These are phyloP conservation scores for Trichophyton schoenleinii DNA, from an alignment of 2,329 filamentous ascomycete genomes.

Conservation along the genomic window DNA sequence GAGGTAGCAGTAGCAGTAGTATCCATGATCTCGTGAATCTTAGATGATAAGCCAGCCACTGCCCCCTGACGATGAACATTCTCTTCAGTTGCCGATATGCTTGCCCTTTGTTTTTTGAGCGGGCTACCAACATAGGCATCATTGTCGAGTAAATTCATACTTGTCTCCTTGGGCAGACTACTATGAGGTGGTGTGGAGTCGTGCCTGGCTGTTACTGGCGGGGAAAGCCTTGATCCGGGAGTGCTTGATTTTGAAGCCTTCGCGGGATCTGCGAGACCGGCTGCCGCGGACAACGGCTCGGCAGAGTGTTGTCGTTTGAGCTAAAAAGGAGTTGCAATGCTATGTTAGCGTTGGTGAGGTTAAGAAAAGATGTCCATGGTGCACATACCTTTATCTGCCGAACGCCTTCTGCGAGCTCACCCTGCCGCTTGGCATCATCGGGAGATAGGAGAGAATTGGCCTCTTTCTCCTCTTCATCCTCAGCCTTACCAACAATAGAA, in stretches of 20 bases:
- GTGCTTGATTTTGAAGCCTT: constrained; percentile 33
- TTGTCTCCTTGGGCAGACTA: constrained; percentile 10
- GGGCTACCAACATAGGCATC: constrained; percentile 33
- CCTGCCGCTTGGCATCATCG: constrained; percentile 48
- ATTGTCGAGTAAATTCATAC: constrained; percentile 18
- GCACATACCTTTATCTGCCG: constrained; percentile 50
- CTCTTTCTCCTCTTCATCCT: constrained; percentile 43
- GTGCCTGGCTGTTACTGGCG: constrained; percentile 21
- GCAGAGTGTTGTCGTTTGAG: constrained; percentile 55
- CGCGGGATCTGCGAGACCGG: constrained; percentile 21
- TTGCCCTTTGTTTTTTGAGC: constrained; percentile 36
- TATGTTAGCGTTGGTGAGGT: neutral
- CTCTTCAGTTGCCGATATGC: constrained; percentile 33
- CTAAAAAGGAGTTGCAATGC: constrained; percentile 25
- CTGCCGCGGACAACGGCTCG: constrained; percentile 38
- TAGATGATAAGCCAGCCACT: constrained; percentile 26
- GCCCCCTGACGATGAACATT: constrained; percentile 30
- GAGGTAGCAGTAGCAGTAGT: constrained; percentile 4
- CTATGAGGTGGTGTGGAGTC: constrained; percentile 26
- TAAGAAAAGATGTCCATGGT: too few relatives aligned
- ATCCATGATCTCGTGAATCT: constrained; percentile 28
- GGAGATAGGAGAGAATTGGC: constrained; percentile 41
- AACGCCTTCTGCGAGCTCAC: constrained; percentile 51
- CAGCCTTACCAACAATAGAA: constrained; percentile 48
- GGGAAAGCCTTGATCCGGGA: constrained; percentile 26